Evolutionary conservation across 129 eudicot genomes (phyloP), one percentile per base, ranked within the genome.

Genomic region (Ambrosia artemisiifolia): DNA sequence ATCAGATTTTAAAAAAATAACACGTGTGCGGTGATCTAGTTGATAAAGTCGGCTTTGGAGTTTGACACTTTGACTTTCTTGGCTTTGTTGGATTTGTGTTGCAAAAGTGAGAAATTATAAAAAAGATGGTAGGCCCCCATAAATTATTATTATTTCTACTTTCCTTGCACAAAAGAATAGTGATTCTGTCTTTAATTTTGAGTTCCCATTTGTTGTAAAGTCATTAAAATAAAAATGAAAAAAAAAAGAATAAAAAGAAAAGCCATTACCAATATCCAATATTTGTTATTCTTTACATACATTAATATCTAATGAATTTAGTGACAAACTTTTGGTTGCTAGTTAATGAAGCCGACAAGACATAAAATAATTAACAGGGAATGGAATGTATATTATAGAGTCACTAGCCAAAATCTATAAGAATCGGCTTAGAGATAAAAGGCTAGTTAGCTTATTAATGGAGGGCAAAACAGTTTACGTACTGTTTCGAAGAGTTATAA

Each of bases 1-100:
- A 60, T 35, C 30, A 59, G 63, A 65, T 62, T 56, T 35, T 24
- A 24, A 62, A 65, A 61, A 49, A 42, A 63, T 54, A 75, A 83
- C 84, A 72, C 80, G 83, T 79, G 82, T 74, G 73, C 63, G 62
- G 73, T 63, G 83, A 76, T 76, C 73, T 60, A 63, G 84, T 71
- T 81, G 81, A 77, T 77, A 77, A 70, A 78, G 81, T 78, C 81
- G 81, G 86, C 83, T 79, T 83, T 70, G 81, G 65, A 70, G 84
- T 63, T 80, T 69, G 80, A 80, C 76, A 61, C 80, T 74, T 80
- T 74, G 81, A 80, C 82, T 81, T 81, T 75, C 47, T 70, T 83
- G 84, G 81, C 87, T 66, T 67, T 63, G 70, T 49, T 77, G 76
- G 81, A 78, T 78, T 70, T 78, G 81, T 70, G 83, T 67, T 79